Base-by-base conservation (phyloP, 805 yeast genomes). In the Candida coquimbonensis region DNA sequence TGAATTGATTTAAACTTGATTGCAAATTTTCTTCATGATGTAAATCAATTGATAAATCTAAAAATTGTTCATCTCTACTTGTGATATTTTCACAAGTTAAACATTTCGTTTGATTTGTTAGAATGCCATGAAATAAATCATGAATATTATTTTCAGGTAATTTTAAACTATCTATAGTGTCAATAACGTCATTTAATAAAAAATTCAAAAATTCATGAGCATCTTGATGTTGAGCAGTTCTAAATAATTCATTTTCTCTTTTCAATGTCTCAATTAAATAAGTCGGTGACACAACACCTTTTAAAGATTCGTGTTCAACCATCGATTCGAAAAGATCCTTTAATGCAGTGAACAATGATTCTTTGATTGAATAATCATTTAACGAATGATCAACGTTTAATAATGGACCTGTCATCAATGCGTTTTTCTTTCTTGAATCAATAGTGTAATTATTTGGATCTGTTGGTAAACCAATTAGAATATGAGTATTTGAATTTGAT, bases 131-230 rank as follows among this genome's bases (percentile, higher is more conserved):
- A 60, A 91, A 93, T 25, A 89, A 67, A 29, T 78, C 76, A 40
- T 79, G 83, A 45, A 91, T 72, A 72, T 80, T 75, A 54, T 75
- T 76, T 27, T 52, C 67, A 64, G 55, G 52, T 9, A 45, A 45
- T 4, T 40, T 37, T 4, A 47, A 42, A 9, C 48, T 49, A 16
- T 54, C 55, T 65, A 64, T 44, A 31, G 55, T 59, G 26, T 75
- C 78, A 42, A 85, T 68, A 16, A 84, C 73, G 51, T 86, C 89
- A 63, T 93, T 93, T 44, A 93, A 69, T 53, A 90, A 62, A 59
- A 86, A 90, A 62, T 90, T 91, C 60, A 90, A 74, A 64, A 93
- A 93, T 66, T 93, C 99, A 65, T 93, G 99, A 6, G 98, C 97
- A 69, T 93, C 99, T 61, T 93, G 99, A 62, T 93, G 99, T 96